Conservation (phyloP, 2,329 filamentous ascomycete genomes). For the Penicillium digitatum region DNA sequence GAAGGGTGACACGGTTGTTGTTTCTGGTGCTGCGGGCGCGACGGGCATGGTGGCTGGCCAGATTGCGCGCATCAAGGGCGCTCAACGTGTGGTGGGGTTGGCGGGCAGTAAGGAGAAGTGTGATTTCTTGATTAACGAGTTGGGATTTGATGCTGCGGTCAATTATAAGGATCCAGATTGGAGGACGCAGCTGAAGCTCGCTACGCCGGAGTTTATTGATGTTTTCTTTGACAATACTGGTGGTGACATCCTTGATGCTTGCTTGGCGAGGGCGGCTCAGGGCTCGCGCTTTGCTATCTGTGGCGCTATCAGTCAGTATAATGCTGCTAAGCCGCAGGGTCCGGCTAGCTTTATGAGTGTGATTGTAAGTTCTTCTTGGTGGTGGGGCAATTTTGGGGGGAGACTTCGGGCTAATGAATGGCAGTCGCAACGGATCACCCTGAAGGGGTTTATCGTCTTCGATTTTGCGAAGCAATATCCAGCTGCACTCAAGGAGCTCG, state of each 20-base stretch:
- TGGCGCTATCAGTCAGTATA: constrained; percentile 67
- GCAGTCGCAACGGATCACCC: constrained; percentile 43
- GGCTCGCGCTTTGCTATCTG: constrained; percentile 67
- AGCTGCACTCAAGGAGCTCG: constrained; percentile 57
- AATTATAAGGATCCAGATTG: constrained; percentile 68
- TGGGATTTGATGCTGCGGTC: constrained; percentile 64
- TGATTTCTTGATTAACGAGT: constrained; percentile 58
- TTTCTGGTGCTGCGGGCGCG: constrained; percentile 72
- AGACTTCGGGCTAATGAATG: constrained; percentile 12
- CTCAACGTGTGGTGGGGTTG: constrained; percentile 59
- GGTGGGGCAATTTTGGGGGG: not conserved
- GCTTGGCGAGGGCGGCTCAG: constrained; percentile 59
- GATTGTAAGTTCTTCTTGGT: constrained; percentile 32
- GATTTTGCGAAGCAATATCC: constrained; percentile 60
- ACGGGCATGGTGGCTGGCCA: constrained; percentile 74
- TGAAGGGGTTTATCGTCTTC: constrained; percentile 71
- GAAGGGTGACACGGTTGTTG: constrained; percentile 69
- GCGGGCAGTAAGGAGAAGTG: constrained; percentile 66
- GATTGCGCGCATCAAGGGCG: constrained; percentile 70
- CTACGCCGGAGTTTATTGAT: constrained; percentile 59
- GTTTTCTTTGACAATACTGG: constrained; percentile 74
- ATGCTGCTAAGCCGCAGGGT: constrained; percentile 53
- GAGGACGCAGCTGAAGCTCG: constrained; percentile 55
- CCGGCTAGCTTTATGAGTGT: constrained; percentile 48
- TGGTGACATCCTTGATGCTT: constrained; percentile 65